Base-by-base conservation (phyloP, 768 basidiomycete species). In the Lentinula lateritia region DNA sequence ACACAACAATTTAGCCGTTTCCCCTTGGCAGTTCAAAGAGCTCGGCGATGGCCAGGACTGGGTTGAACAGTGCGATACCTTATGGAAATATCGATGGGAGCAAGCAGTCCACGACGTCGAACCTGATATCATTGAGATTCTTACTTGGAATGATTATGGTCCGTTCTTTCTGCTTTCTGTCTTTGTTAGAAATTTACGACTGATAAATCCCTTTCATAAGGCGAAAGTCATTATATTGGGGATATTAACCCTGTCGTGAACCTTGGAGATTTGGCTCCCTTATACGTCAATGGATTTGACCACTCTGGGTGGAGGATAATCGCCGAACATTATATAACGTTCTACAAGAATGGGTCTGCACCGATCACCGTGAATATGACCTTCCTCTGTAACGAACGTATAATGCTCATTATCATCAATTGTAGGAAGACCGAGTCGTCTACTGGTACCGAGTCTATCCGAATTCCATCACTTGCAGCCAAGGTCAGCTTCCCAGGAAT, bases 181-280 rank as follows among this genome's bases (percentile, higher is more conserved):
- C 7, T 8, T 7, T 58, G 60, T 46, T 58, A 67, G 58, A 64
- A 61, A 2, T 70, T 67, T 69, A 72, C 71, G 63, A 23, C n/a
- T 7, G 8, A 4, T 53, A n/a, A 10, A 9, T 56, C 43, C 64
- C 69, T 55, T 36, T 23, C 15, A 15, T 38, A 62, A 48, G 75
- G 69, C 36, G 75, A 76, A 63, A 76, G 77, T 8, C 77, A 77
- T 42, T 82, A 80, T 67, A 78, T 81, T 64, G 63, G 68, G 1
- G 68, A 69, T 28, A 69, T 69, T 23, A 68, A 68, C 35, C 69
- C 68, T 12, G 65, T 64, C 9, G 66, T 69, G 8, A 62, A 69
- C 50, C 64, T 70, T 39, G 67, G 70, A 38, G 61, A 39, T 12
- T 63, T 64, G 23, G 69, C 69, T 6, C 68, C 69, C 12, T 62